Base-by-base conservation (phyloP, 306 rosid species). In the Acmispon strigosus region DNA sequence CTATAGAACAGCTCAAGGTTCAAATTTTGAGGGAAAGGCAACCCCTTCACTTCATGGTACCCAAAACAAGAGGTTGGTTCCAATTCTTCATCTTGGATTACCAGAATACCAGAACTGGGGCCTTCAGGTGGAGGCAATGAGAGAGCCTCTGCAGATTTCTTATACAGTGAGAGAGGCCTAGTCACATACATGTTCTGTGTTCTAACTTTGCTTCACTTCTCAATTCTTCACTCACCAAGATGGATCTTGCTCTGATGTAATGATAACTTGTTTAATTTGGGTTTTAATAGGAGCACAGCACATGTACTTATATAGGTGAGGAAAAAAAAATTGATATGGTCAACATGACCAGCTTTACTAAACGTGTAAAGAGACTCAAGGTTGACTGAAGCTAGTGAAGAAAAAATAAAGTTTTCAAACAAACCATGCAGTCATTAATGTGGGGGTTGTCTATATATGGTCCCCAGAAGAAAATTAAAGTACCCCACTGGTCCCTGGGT, bases 21-120 rank as follows among this genome's bases (percentile, higher is more conserved):
- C 76, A 56, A 48, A 72, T 87, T 84, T 81, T 92, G 98, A 65
- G 90, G 96, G 47, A 92, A 80, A 44, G 96, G 98, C 39, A 87
- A 79, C 2, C 14, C 72, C 60, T 76, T 72, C 37, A 89, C 72
- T 50, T 68, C 75, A 45, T 67, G 70, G 52, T 15, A 67, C n/a
- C 90, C 92, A 24, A 85, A 69, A 66, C 82, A 82, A 19, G 85
- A 78, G 8, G 16, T 77, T 41, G 78, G 49, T 36, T 79, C 80
- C 4, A 74, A 16, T 45, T 78, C 86, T 17, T 77, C 86, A 54
- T 89, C 96, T 80, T 89, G 86, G 32, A 92, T 73, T 13, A 86
- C 91, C 43, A 91, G 76, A 60, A 87, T 70, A 0, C 93, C 91
- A 62, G 96, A 84, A 64, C 73, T 66, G 0, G 93, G 96, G 4